Base-by-base conservation (phyloP, 768 basidiomycete species). In the Trichaptum fuscoviolaceum region DNA sequence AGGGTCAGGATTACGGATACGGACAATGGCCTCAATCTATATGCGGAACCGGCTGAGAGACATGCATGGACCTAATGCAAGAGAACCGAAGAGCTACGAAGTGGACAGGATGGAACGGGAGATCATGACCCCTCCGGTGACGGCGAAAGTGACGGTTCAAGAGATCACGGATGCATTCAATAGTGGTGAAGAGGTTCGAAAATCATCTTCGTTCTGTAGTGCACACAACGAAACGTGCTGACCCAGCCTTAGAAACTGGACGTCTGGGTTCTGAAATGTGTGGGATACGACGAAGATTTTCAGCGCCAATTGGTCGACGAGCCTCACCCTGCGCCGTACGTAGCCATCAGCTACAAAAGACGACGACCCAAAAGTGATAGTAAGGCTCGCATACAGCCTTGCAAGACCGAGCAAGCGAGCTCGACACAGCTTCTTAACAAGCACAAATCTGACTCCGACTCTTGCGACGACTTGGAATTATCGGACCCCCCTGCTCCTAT, bases 251-350 rank as follows among this genome's bases (percentile, higher is more conserved):
- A 61, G 27, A 2, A 59, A 15, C 59, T 80, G 78, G 66, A 63
- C 0, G 76, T 79, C 0, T 80, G 77, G 76, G 76, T 75, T 0
- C 73, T 81, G 77, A 77, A 80, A 65, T 82, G 81, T 63, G 72
- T 80, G 20, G 79, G 74, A 2, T 82, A 82, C 60, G 78, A 82
- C 61, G 69, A 69, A 5, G 68, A 74, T 0, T 79, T 81, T 62
- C 80, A 81, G 66, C 65, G 66, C 12, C 70, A 75, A 7, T 65
- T 82, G 4, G 71, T 73, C 20, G 71, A 74, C 26, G 74, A 73
- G 24, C 71, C 70, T 26, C n/a, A n/a, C n/a, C 42, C 42, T 20
- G 42, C 12, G 10, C 42, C 42, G 5, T 12, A 3, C 15, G 20
- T 52, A 52, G 42, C 5, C 42, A 52, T 52, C 42, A 52, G 42